Base-by-base conservation (phyloP, 306 rosid species). In the Casuarina cunninghamiana region DNA sequence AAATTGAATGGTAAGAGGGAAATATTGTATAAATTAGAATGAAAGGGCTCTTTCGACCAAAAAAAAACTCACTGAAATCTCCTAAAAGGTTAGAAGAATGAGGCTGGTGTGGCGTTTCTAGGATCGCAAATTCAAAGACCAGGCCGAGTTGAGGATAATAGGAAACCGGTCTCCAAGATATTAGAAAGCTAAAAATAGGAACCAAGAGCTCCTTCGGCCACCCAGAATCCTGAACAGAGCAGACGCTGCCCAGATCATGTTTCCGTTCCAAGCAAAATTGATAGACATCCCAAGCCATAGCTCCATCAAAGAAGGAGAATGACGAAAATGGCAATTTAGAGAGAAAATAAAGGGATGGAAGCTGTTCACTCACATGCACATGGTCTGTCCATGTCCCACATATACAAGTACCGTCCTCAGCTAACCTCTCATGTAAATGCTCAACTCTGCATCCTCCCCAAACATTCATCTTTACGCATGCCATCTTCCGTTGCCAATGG, bases 101-200 rank as follows among this genome's bases (percentile, higher is more conserved):
- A 39, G 69, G 81, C 8, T 5, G 75, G 39, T 75, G 81, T 77
- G 81, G 81, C 81, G 39, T 54, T 35, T 15, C 54, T 45, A 44
- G 19, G 81, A 44, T 69, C 81, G 48, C 81, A 70, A 69, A 11
- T 11, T 46, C 10, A 55, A 46, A 21, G 37, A 19, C 21, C 19
- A 1, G 5, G 9, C 3, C 1, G 10, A 2, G 45, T 9, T 12
- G 45, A 10, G 26, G 69, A 62, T 37, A 62, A 37, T 37, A 4
- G 44, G 19, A 15, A 53, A 17, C 5, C 0, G 58, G 32, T 26
- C 32, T 26, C 32, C 32, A 26, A 1, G 32, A 26, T 26, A 26
- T 53, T 53, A 0, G n/a, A 26, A 26, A 17, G 11, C 21, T 15
- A n/a, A 53, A 53, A 53, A 7, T 5, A 12, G 3, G 6, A 53